These are phyloP conservation scores for Lichtheimia corymbifera DNA, from an alignment of 371 early-diverging fungal species.

Conservation along the genomic window DNA sequence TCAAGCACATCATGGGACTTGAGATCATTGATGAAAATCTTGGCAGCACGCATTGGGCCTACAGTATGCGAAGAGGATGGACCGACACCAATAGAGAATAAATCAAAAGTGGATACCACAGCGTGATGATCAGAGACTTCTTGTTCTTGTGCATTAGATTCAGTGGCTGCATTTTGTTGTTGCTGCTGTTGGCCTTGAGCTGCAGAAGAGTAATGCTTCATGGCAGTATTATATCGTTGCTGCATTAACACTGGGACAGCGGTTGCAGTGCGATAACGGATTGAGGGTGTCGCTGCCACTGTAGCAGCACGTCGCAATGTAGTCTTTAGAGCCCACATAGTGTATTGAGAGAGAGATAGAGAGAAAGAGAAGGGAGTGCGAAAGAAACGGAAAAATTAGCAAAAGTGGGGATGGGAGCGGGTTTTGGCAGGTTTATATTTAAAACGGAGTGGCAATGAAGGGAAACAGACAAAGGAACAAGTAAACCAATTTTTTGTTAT, in stretches of 20 bases:
- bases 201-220: slow-evolving; percentile 12
- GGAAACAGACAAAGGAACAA: no score
- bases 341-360: neutral
- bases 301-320: slow-evolving; percentile 1
- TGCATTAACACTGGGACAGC: neutral
- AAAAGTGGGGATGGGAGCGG: no score
- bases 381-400: neutral
- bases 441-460: no score
- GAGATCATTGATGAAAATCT: slow-evolving; percentile 88
- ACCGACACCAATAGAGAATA: slow-evolving; percentile 95
- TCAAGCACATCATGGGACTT: slow-evolving; percentile 72
- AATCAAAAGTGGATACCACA: slow-evolving; percentile 92
- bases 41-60: slow-evolving; percentile 96
- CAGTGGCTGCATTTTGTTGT: neutral
- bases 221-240: neutral
- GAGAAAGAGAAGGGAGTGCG: neutral
- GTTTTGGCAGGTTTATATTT: no score
- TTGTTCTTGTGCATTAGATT: neutral
- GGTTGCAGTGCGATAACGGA: neutral
- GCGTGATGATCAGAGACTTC: slow-evolving; percentile 66
- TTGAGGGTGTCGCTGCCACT: neutral
- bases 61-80: slow-evolving; percentile 92
- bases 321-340: neutral
- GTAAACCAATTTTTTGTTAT: neutral
- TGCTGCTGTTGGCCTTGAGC: neutral